These are phyloP conservation scores for Lentinula sp. DNA, from an alignment of 768 basidiomycete genomes.

Conservation along the genomic window DNA sequence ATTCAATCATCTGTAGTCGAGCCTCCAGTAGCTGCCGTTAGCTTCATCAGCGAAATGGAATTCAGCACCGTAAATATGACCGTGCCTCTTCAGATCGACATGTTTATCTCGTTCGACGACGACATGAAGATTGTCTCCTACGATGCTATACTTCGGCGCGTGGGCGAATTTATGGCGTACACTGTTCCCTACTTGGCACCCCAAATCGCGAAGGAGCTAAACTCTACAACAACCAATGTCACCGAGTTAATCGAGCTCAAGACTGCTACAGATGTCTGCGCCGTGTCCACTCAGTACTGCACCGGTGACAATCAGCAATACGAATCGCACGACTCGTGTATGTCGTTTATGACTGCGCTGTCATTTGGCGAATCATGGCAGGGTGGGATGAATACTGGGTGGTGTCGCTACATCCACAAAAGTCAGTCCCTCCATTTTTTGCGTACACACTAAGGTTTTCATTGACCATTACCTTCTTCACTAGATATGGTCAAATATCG, in stretches of 20 bases:
- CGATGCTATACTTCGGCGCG: conserved; percentile 4
- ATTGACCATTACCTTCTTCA: neutral
- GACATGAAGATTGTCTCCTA: conserved; percentile 5
- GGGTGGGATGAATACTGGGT: conserved; percentile 4
- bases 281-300: conserved; percentile 6
- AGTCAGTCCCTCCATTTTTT: neutral
- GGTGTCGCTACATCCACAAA: conserved; percentile 4
- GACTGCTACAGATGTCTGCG: conserved; percentile 7
- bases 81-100: conserved; percentile 5
- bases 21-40: neutral
- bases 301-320: conserved; percentile 7
- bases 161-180: conserved; percentile 1
- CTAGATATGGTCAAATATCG: conserved; percentile 7
- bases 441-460: neutral
- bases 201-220: conserved; percentile 4
- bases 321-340: conserved; percentile 2
- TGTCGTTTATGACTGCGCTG: neutral
- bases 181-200: conserved; percentile 2
- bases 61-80: conserved; percentile 5
- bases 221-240: neutral
- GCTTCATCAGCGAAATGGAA: neutral
- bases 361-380: conserved; percentile 8
- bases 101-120: conserved; percentile 5
- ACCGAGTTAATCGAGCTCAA: conserved; percentile 1
- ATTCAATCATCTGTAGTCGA: conserved; percentile 4